Base-by-base conservation (phyloP, 2,329 filamentous ascomycete genomes). In the Pestalotiopsis sp. region DNA sequence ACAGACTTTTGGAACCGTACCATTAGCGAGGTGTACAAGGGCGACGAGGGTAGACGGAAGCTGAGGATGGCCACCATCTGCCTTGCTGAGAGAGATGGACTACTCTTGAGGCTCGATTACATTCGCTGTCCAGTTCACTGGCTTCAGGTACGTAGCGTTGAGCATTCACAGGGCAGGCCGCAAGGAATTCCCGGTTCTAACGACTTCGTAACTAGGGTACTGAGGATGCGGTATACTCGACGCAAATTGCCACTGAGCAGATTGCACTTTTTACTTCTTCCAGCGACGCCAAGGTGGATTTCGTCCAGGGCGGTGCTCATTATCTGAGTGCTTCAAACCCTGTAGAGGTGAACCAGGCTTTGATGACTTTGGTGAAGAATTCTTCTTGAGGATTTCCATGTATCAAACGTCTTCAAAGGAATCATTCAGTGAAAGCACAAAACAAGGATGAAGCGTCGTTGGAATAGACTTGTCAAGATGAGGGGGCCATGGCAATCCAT, bases 51-150 rank as follows among this genome's bases (percentile, higher is more conserved):
- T 3, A 78, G 84, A n/a, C 81, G 75, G 71, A 85, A 85, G 77
- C 74, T 85, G 41, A 78, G 82, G 64, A 83, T 85, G 77, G 83
- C 85, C 0, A 77, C 83, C 5, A 77, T 80, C 9, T 82, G 80
- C 71, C 76, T 88, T 6, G 64, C 84, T 13, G 82, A 84, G 68
- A 76, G 86, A 45, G 85, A 87, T 66, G 82, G 85, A 1, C 78
- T 87, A 4, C 73, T 85, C 7, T 70, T 80, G n/a, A 78, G 86
- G 12, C 68, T 87, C 49, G 70, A 78, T 23, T 82, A 87, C 69
- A 74, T 88, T 69, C 82, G 78, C 69, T 87, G 85, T 68, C 85
- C 85, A 2, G 83, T 88, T 9, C 80, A 84, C 67, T 87, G 85
- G 86, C 77, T 87, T 17, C 85, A 87, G 74, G 84, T 86, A 70